A percentile compares a stretch with the other conserved stretches of the same genome.
These are phyloP conservation scores for Claviceps africana DNA, from an alignment of 2,329 filamentous ascomycete genomes.

Conservation along the genomic window DNA sequence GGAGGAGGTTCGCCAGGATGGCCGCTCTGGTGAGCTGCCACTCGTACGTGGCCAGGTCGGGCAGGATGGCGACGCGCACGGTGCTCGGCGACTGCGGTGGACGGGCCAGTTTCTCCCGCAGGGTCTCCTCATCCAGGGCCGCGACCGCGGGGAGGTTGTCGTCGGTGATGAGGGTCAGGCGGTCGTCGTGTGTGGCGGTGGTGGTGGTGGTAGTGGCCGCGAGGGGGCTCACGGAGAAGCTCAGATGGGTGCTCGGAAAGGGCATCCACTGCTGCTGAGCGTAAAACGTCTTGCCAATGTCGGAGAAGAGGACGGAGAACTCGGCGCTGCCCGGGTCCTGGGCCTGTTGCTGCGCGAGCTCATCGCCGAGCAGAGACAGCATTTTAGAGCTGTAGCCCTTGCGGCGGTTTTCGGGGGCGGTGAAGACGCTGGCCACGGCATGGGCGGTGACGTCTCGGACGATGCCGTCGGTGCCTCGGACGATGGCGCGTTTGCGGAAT, in stretches of 20 bases:
- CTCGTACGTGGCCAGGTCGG: constrained; percentile 20
- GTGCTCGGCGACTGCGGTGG: constrained; percentile 9
- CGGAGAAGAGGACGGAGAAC: constrained; percentile 75
- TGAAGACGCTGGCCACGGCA: constrained; percentile 72
- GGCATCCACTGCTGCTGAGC: constrained; percentile 61
- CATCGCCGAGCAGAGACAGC: constrained; percentile 48
- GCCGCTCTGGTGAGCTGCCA: constrained; percentile 67
- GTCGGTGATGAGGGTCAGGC: constrained; percentile 35
- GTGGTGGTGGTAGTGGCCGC: not conserved
- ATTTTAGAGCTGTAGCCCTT: constrained; percentile 67
- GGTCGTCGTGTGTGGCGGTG: constrained; percentile 13
- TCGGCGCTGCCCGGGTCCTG: constrained; percentile 21
- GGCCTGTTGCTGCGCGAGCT: constrained; percentile 18
- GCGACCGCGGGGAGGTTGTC: constrained; percentile 49
- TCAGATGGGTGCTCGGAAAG: constrained; percentile 59
- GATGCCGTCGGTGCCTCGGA: constrained; percentile 22
- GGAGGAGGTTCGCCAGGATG: constrained; percentile 54
- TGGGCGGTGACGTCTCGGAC: constrained; percentile 47
- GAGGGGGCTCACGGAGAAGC: constrained; percentile 30
- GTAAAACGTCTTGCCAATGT: constrained; percentile 77
- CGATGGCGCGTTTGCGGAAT: constrained; percentile 43
- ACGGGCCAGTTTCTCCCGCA: constrained; percentile 39
- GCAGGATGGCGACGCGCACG: constrained; percentile 20
- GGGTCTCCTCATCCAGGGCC: constrained; percentile 45
- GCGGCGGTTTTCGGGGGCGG: constrained; percentile 49